Evolutionary conservation across 306 rosid species (phyloP).

Genomic region (Prunus davidiana): DNA sequence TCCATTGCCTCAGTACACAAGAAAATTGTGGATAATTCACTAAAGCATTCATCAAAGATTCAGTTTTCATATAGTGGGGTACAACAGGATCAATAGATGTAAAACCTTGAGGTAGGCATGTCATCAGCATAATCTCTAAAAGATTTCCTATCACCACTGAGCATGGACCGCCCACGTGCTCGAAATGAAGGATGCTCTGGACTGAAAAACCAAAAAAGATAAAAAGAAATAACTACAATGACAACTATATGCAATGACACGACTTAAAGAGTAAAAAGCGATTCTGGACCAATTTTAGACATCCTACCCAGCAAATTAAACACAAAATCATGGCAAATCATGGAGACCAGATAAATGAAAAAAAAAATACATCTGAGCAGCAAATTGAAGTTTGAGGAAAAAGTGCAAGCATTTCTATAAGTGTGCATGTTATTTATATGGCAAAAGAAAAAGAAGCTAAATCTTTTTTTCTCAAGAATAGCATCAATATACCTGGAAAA

Average conservation of each 20-base stretch:
- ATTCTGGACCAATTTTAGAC: constrained; percentile 11
- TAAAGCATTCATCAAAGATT: not conserved
- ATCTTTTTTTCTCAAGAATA: not conserved
- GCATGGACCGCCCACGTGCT: constrained; percentile 90
- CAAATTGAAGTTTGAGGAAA: not conserved
- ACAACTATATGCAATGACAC: constrained; percentile 6
- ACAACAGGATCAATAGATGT: constrained; percentile 26
- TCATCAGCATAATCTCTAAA: constrained; percentile 85
- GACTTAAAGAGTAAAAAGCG: constrained; percentile 12
- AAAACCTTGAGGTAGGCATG: constrained; percentile 82
- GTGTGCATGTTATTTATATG: not conserved
- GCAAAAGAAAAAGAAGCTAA: not conserved
- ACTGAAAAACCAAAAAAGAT: constrained; percentile 54
- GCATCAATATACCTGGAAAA: not conserved
- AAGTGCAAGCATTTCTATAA: not conserved
- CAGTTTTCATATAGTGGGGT: not conserved
- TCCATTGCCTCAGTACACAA: not conserved
- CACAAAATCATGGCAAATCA: constrained; percentile 6
- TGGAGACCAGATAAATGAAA: constrained; percentile 1
- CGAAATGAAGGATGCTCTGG: constrained; percentile 95
- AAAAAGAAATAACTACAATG: constrained; percentile 3
- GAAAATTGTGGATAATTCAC: not conserved
- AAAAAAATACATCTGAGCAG: not conserved
- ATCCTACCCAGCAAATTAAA: constrained; percentile 8
- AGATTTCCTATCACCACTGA: constrained; percentile 83